Conservation (phyloP, 1,139 yeast species). For the Yamadazyma kanchanaburiensis region DNA sequence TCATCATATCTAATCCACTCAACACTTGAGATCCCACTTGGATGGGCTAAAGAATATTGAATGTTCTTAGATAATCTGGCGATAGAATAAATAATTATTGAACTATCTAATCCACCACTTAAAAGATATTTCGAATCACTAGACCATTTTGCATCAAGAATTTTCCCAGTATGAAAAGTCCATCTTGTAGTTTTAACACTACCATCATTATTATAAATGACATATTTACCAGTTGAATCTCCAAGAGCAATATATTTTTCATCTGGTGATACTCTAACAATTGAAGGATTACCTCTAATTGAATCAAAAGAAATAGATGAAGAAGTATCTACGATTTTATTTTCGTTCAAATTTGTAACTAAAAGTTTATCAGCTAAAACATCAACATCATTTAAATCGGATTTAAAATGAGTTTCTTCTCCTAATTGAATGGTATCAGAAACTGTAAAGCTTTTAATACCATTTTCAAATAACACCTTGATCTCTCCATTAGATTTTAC, state of each 20-base stretch:
- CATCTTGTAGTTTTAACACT: slow-evolving; percentile 80
- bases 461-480: slow-evolving; percentile 49
- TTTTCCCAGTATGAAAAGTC: slow-evolving; percentile 89
- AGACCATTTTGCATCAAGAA: slow-evolving; percentile 78
- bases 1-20: slow-evolving; percentile 54
- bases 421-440: slow-evolving; percentile 1
- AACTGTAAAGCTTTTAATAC: slow-evolving; percentile 28
- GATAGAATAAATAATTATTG: slow-evolving; percentile 75
- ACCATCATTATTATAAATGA: slow-evolving; percentile 58
- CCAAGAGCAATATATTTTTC: slow-evolving; percentile 76
- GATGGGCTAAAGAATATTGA: slow-evolving; percentile 78
- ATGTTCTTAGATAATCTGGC: slow-evolving; percentile 73
- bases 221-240: slow-evolving; percentile 80
- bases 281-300: slow-evolving; percentile 56
- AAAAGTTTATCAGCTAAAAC: slow-evolving; percentile 34
- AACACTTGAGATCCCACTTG: slow-evolving; percentile 77
- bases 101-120: slow-evolving; percentile 82
- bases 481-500: slow-evolving; percentile 25
- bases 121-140: slow-evolving; percentile 67
- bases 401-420: slow-evolving; percentile 24
- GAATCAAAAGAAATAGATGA: slow-evolving; percentile 17
- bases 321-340: slow-evolving; percentile 24
- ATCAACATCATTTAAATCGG: slow-evolving; percentile 36
- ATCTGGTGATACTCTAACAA: slow-evolving; percentile 68
- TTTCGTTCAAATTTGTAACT: slow-evolving; percentile 48